phyloP scores from a whole-genome alignment of 768 basidiomycete genomes.

The Dentipellis fragilis region DNA sequence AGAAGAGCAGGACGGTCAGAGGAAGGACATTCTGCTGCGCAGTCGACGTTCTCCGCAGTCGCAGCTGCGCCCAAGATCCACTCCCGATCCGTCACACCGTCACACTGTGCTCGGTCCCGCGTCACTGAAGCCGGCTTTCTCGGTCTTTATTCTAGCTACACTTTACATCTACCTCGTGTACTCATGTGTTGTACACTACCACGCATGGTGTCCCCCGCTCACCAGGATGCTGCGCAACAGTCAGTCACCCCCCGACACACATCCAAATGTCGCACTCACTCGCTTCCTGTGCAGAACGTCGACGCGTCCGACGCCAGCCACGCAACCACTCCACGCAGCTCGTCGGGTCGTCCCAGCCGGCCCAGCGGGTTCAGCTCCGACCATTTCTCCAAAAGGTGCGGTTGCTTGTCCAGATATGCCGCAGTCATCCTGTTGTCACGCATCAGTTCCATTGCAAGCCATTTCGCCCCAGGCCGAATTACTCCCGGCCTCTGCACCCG shows the following conservation, averaged over 20 bases:
- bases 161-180: too few relatives aligned
- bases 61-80: constrained; percentile 7
- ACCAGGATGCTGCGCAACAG: constrained; percentile 39
- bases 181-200: constrained; percentile 25
- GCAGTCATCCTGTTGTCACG: constrained; percentile 55
- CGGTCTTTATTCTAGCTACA: background rate
- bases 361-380: constrained; percentile 59
- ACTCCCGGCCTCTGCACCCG: background rate
- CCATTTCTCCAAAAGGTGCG: constrained; percentile 57
- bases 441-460: background rate
- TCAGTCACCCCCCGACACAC: background rate
- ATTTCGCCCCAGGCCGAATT: background rate
- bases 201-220: constrained; percentile 53
- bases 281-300: constrained; percentile 74
- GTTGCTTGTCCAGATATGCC: constrained; percentile 55
- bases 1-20: background rate
- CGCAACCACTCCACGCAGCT: constrained; percentile 57
- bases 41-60: constrained; percentile 11
- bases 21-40: constrained; percentile 4
- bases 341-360: constrained; percentile 61
- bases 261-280: constrained; percentile 36
- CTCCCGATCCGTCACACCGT: constrained; percentile 4
- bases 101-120: background rate
- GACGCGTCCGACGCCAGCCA: constrained; percentile 74
- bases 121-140: too few relatives aligned